Percentiles rank a stretch among this genome's conserved stretches.
Evolutionary conservation across 352 stramenopile genomes (phyloP).

Genomic region (Blastocystis sp.): DNA sequence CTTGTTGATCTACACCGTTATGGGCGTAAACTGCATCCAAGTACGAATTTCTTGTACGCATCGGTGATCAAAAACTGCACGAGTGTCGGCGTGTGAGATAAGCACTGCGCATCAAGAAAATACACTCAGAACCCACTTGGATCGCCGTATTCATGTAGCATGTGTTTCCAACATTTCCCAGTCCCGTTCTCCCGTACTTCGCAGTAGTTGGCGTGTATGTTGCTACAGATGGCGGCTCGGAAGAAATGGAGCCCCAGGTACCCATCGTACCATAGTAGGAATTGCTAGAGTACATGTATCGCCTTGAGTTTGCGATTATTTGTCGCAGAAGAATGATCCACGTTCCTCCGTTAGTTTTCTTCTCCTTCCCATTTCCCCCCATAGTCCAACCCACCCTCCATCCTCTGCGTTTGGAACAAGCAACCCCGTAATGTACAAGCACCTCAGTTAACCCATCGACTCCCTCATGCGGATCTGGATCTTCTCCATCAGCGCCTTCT

Average conservation of each 20-base stretch:
- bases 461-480: constrained; percentile 36
- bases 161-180: constrained; percentile 68
- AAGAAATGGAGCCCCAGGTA: too few relatives aligned
- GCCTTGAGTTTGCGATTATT: too few relatives aligned
- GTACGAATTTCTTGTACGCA: constrained; percentile 66
- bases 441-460: too few relatives aligned
- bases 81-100: constrained; percentile 65
- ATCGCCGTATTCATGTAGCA: constrained; percentile 71
- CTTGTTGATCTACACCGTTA: constrained; percentile 77
- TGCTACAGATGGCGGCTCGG: too few relatives aligned
- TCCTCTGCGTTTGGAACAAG: too few relatives aligned
- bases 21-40: not conserved
- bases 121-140: constrained; percentile 2
- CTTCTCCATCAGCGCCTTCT: constrained; percentile 29
- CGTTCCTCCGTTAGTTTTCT: too few relatives aligned
- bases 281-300: too few relatives aligned
- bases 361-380: too few relatives aligned
- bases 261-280: too few relatives aligned
- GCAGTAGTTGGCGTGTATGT: not conserved
- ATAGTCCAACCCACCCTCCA: too few relatives aligned
- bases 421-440: too few relatives aligned
- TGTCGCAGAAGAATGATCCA: too few relatives aligned
- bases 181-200: constrained; percentile 38
- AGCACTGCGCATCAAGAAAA: constrained; percentile 44
- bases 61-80: constrained; percentile 66